Conservation (phyloP, 371 early-diverging fungal species). For the Mortierella sp. region DNA sequence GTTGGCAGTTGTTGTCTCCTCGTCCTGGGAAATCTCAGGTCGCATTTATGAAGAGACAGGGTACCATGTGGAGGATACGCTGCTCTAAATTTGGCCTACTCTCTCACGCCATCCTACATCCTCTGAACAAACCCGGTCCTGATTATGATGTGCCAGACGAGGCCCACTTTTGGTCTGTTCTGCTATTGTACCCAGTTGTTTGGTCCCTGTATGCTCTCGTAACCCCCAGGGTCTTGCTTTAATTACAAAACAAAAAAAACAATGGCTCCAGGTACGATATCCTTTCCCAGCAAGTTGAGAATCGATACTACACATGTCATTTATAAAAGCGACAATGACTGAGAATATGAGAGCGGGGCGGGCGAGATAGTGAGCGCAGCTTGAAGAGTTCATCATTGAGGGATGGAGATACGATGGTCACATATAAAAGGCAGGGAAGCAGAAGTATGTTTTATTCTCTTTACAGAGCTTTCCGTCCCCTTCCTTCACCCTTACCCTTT, state of each 20-base stretch:
- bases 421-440: neutral
- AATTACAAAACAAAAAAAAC: neutral
- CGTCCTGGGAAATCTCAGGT: slow-evolving; percentile 10
- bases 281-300: neutral
- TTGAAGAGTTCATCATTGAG: neutral
- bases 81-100: slow-evolving; percentile 1
- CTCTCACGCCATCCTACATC: neutral
- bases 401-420: neutral
- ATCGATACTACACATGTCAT: neutral
- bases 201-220: neutral
- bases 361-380: neutral
- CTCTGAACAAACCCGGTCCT: neutral
- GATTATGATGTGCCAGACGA: neutral
- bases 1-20: neutral
- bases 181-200: neutral
- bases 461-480: slow-evolving; percentile 21
- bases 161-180: neutral
- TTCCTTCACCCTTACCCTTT: neutral
- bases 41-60: neutral
- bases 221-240: neutral
- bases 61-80: neutral
- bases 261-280: neutral
- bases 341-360: neutral
- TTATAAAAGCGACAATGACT: neutral
- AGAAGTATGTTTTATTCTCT: neutral